Evolutionary conservation across 306 rosid species (phyloP).

Genomic region (Pyrus communis): DNA sequence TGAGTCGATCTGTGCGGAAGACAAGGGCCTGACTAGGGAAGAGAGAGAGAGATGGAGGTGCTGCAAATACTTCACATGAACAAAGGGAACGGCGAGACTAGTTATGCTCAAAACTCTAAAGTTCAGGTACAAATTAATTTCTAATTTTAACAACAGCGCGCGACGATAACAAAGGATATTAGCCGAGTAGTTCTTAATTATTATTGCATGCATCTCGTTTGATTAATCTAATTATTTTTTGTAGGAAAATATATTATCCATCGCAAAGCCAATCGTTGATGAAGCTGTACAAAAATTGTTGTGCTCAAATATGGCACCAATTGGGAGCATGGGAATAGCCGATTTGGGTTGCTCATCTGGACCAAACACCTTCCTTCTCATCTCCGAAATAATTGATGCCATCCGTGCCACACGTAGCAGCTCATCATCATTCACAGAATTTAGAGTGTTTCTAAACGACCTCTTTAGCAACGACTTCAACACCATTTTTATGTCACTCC

Average conservation of each 20-base stretch:
- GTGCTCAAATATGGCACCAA: constrained; percentile 5
- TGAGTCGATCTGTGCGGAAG: too few relatives aligned
- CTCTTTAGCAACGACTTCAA: constrained; percentile 73
- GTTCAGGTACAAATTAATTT: constrained; percentile 40
- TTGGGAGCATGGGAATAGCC: constrained; percentile 52
- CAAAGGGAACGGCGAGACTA: constrained; percentile 51
- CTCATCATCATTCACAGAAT: constrained; percentile 27
- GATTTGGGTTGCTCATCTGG: constrained; percentile 92
- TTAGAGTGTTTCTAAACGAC: constrained; percentile 51
- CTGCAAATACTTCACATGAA: constrained; percentile 58
- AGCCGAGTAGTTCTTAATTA: neutral
- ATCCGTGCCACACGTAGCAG: constrained; percentile 16
- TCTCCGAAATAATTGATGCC: constrained; percentile 36
- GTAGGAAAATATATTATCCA: constrained; percentile 40
- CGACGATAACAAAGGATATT: neutral
- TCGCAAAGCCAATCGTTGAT: constrained; percentile 22
- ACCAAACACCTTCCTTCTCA: constrained; percentile 49
- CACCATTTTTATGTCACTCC: constrained; percentile 46
- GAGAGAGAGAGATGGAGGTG: constrained; percentile 32
- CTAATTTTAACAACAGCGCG: neutral
- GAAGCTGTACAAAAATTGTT: constrained; percentile 35
- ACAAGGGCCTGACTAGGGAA: too few relatives aligned
- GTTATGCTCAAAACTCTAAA: constrained; percentile 42
- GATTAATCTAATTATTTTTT: neutral
- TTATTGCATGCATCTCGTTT: neutral